Base-by-base conservation (phyloP, 2,329 filamentous ascomycete genomes). In the Colletotrichum karsti region DNA sequence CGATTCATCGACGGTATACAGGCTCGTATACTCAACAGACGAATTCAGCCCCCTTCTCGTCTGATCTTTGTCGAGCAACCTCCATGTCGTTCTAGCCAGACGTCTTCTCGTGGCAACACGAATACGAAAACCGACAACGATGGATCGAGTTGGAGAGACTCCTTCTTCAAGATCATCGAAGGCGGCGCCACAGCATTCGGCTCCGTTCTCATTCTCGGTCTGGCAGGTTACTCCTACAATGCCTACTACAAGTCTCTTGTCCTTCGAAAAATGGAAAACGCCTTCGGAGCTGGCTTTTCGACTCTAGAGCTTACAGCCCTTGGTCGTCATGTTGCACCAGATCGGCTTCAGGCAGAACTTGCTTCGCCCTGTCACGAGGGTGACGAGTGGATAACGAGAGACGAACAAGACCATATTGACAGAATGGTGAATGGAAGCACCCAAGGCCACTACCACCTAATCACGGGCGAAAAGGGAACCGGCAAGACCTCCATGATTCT, bases 401-500 rank as follows among this genome's bases (percentile, higher is more conserved):
- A 92, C 15, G 95, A 98, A 82, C 96, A 99, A 78, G 78, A 82
- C 4, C 89, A 86, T 67, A 91, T 99, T 69, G 92, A 99, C 77
- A 84, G 82, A n/a, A 98, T 99, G 71, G 88, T 99, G 20, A 82
- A 87, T 51, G 96, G 96, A 1, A 81, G 84, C 3, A 84, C 88
- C 26, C 84, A 84, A 46, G 96, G 96, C 12, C 94, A 97, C 76
- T 99, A 99, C 76, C 93, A 96, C 79, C 86, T 99, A 2, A 84
- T 99, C 3, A 90, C 98, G 48, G 96, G 96, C 42, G 96, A 98
- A 76, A 98, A 99, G 81, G 96, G 96, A 5, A 97, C 93, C 0
- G 96, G 96, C 5, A 99, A 99, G 83, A 97, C 93, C 67, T 97
- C 93, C 72, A 98, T 99, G 96, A 83, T 99, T 33, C 74, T 99